Evolutionary conservation across 2,329 filamentous ascomycete species (phyloP).

Genomic region (Colletotrichum acutatum): DNA sequence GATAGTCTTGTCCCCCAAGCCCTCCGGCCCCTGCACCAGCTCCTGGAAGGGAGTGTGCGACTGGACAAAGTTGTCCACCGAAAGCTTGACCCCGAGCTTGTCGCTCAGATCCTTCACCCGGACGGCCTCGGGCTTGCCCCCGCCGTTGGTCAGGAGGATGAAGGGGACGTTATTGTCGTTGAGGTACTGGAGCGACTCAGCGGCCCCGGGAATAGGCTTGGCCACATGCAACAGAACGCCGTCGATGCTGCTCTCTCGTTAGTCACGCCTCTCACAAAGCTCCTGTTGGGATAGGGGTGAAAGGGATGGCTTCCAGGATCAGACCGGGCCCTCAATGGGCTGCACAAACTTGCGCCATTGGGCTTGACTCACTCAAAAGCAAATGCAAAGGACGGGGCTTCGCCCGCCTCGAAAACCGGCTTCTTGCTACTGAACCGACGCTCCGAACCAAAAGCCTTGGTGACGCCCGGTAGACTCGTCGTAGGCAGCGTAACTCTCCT

Average conservation of each 20-base stretch:
- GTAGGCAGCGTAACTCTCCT: background rate
- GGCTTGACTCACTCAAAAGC: conserved; percentile 47
- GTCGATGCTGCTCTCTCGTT: conserved; percentile 71
- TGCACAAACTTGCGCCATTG: no score
- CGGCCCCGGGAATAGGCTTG: conserved; percentile 81
- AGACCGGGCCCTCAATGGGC: no score
- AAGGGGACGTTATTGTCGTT: conserved; percentile 84
- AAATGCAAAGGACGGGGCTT: conserved; percentile 51
- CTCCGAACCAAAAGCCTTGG: background rate
- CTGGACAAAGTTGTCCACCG: conserved; percentile 75
- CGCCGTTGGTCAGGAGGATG: conserved; percentile 95
- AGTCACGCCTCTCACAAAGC: background rate
- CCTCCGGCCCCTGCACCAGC: conserved; percentile 66
- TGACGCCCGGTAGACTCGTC: background rate
- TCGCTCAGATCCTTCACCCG: conserved; percentile 37
- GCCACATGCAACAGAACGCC: conserved; percentile 91
- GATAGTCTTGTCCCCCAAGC: conserved; percentile 73
- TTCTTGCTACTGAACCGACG: conserved; percentile 29
- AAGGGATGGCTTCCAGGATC: no score
- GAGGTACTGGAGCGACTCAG: conserved; percentile 78
- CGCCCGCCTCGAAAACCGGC: conserved; percentile 31
- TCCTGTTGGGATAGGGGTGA: no score
- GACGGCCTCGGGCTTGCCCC: conserved; percentile 79
- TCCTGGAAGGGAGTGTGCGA: conserved; percentile 91
- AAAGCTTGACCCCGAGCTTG: conserved; percentile 63